Conservation (phyloP, 139 green algal genomes). For the Auxenochlorella protothecoides region DNA sequence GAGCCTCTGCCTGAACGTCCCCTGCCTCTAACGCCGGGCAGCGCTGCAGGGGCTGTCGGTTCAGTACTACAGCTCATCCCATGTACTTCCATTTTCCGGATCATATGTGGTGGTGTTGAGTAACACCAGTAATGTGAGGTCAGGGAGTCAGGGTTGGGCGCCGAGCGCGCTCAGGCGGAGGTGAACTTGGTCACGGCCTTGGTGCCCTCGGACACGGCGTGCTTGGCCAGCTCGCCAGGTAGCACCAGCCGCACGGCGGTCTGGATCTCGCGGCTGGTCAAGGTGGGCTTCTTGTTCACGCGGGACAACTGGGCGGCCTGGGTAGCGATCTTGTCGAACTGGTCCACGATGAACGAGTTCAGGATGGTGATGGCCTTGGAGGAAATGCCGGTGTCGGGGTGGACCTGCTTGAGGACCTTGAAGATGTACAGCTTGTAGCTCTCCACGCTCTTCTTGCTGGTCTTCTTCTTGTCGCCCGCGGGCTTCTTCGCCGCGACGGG, state of each 20-base stretch:
- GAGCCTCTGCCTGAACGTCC: too few relatives aligned
- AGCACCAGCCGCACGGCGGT: conserved; percentile 71
- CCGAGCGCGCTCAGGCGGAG: conserved; percentile 38
- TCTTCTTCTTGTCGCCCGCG: conserved; percentile 13
- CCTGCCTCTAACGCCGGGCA: too few relatives aligned
- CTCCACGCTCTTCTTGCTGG: conserved; percentile 16
- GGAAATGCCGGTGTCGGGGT: conserved; percentile 73
- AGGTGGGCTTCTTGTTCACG: conserved; percentile 83
- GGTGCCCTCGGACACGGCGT: conserved; percentile 64
- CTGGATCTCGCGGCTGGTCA: conserved; percentile 83
- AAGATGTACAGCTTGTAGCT: conserved; percentile 59
- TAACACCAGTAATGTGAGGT: conserved; percentile 13
- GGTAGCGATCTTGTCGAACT: conserved; percentile 78
- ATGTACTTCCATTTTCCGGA: too few relatives aligned
- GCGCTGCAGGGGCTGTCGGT: too few relatives aligned
- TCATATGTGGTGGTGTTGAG: conserved; percentile 14
- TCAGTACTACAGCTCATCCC: too few relatives aligned
- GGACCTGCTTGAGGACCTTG: conserved; percentile 69
- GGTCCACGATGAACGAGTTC: conserved; percentile 80
- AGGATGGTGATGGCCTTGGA: conserved; percentile 85
- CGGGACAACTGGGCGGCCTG: conserved; percentile 55
- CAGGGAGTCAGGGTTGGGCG: conserved; percentile 9
- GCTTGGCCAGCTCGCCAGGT: conserved; percentile 57
- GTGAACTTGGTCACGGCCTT: conserved; percentile 90
- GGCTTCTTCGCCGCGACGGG: conserved; percentile 21